phyloP scores from a whole-genome alignment of 106 monocot species.

The Allium fistulosum region DNA sequence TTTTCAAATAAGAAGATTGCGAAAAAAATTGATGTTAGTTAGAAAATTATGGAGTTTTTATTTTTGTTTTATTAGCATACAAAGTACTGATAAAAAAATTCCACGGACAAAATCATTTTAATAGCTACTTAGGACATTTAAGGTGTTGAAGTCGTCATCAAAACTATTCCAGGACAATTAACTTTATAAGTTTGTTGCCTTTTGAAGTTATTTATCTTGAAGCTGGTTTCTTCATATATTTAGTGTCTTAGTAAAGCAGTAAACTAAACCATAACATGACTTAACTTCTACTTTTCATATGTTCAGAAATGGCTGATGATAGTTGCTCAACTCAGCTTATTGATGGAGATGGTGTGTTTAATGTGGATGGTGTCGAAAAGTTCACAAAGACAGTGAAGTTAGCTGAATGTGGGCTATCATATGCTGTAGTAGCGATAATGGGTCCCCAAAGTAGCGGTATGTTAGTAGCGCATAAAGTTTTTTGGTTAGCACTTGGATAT shows the following conservation, averaged over 20 bases:
- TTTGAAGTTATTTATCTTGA: too few species aligned
- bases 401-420: conserved; percentile 63
- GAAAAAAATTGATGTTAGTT: background rate
- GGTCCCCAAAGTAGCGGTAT: conserved; percentile 88
- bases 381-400: conserved; percentile 41
- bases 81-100: too few species aligned
- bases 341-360: conserved; percentile 67
- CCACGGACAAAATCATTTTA: too few species aligned
- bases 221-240: too few species aligned
- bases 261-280: background rate
- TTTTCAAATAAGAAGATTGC: too few species aligned
- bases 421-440: conserved; percentile 82
- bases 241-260: too few species aligned
- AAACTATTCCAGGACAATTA: background rate
- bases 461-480: background rate
- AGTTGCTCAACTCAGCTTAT: conserved; percentile 49
- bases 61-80: too few species aligned
- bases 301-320: conserved; percentile 45
- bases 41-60: too few species aligned
- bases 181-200: background rate
- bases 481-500: background rate
- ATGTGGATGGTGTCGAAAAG: conserved; percentile 35
- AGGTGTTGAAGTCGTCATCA: background rate
- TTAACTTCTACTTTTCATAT: conserved; percentile 9
- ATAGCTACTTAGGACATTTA: background rate